phyloP scores from a whole-genome alignment of 495 filamentous ascomycete species.

The Symbiotaphrina buchneri region DNA sequence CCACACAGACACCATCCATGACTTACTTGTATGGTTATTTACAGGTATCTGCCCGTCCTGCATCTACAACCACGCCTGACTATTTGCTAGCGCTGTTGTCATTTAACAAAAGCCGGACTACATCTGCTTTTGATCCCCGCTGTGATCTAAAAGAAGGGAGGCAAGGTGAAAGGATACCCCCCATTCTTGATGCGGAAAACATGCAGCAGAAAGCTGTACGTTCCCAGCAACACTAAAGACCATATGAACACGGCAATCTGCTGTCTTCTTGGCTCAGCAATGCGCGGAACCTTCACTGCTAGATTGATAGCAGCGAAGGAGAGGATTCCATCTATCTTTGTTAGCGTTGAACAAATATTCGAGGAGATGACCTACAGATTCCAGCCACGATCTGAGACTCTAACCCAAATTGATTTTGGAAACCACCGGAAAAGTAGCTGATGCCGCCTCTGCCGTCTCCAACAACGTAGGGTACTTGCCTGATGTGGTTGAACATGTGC shows the following conservation, averaged over 20 bases:
- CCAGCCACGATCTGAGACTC: conserved; percentile 93
- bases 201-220: conserved; percentile 87
- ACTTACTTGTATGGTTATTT: too few species aligned
- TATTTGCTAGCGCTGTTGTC: too few species aligned
- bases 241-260: conserved; percentile 66
- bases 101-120: too few species aligned
- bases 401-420: conserved; percentile 85
- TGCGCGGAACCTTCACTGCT: conserved; percentile 76
- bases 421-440: conserved; percentile 80
- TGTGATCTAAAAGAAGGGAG: too few species aligned
- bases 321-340: conserved; percentile 57
- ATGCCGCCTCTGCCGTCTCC: conserved; percentile 72
- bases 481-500: conserved; percentile 99
- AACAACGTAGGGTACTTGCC: conserved; percentile 86
- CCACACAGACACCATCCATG: too few species aligned
- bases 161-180: conserved; percentile 84
- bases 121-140: conserved; percentile 6
- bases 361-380: conserved; percentile 49
- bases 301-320: conserved; percentile 79
- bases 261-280: conserved; percentile 53
- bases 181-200: conserved; percentile 89
- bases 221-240: conserved; percentile 51
- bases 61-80: too few species aligned
- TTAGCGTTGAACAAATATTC: background rate
- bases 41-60: too few species aligned